These are phyloP conservation scores for Begonia fuchsioides DNA, from an alignment of 306 rosid species.

Conservation along the genomic window DNA sequence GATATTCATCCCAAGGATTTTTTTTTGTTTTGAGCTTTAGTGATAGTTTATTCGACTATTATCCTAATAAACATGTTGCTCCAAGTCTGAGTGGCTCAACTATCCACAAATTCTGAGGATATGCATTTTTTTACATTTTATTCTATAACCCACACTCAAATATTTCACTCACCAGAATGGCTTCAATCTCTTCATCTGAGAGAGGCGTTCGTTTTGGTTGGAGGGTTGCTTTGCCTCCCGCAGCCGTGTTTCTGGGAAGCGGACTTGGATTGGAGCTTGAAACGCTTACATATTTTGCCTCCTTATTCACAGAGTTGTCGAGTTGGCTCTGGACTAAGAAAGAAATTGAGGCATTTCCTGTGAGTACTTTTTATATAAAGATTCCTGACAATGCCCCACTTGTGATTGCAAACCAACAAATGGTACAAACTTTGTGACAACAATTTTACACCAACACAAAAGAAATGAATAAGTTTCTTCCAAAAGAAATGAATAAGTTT, in stretches of 20 bases:
- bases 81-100: too few species aligned
- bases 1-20: too few species aligned
- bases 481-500: not conserved
- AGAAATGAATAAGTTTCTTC: too few species aligned
- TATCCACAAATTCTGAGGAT: too few species aligned
- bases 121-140: too few species aligned
- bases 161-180: conserved; percentile 57
- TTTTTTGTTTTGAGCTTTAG: too few species aligned
- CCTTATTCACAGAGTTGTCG: conserved; percentile 8
- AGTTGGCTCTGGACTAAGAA: conserved; percentile 12
- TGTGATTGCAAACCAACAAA: conserved; percentile 2
- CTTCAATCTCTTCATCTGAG: conserved; percentile 78
- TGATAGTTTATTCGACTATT: too few species aligned
- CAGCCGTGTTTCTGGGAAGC: conserved; percentile 15
- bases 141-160: not conserved
- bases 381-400: not conserved
- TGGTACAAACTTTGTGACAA: not conserved
- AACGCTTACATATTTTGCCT: not conserved
- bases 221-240: conserved; percentile 87
- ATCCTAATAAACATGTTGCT: too few species aligned
- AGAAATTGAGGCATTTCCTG: not conserved
- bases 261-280: conserved; percentile 19
- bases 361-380: not conserved
- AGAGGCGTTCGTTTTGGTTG: conserved; percentile 88
- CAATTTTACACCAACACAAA: too few species aligned